These are phyloP conservation scores for Umbelopsis sp. DNA, from an alignment of 371 early-diverging fungal species.

Conservation along the genomic window DNA sequence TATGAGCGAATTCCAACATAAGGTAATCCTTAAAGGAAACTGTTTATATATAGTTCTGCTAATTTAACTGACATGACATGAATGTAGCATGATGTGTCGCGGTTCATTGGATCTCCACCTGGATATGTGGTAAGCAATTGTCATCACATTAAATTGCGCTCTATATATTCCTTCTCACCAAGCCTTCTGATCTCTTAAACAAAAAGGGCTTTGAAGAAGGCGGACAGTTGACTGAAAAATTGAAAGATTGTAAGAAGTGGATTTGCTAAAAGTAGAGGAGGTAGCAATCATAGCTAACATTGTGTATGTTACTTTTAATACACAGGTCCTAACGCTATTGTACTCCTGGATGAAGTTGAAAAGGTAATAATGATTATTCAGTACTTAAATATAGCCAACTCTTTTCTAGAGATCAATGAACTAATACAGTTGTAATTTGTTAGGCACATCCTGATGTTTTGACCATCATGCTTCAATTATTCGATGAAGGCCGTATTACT, in stretches of 20 bases:
- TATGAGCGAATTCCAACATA: slow-evolving; percentile 72
- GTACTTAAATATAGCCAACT: background rate
- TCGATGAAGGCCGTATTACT: slow-evolving; percentile 75
- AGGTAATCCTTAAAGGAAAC: slow-evolving; percentile 20
- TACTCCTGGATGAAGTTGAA: slow-evolving; percentile 67
- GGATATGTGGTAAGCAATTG: slow-evolving; percentile 62
- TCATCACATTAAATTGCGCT: background rate
- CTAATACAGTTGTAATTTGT: background rate
- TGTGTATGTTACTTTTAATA: background rate
- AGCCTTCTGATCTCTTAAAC: background rate
- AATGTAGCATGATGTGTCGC: slow-evolving; percentile 61
- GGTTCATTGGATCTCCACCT: slow-evolving; percentile 72
- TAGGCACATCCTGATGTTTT: slow-evolving; percentile 69
- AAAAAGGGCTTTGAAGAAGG: slow-evolving; percentile 67
- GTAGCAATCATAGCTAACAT: background rate
- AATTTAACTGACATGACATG: background rate
- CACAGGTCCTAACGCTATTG: slow-evolving; percentile 61
- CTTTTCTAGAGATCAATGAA: background rate
- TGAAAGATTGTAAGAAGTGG: slow-evolving; percentile 54
- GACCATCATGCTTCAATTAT: slow-evolving; percentile 68
- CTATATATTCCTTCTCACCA: background rate
- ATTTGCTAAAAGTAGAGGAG: background rate
- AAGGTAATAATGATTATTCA: slow-evolving; percentile 29
- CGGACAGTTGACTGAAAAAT: slow-evolving; percentile 70
- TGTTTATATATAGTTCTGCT: background rate